Evolutionary conservation across 1,284 basidiomycete species (phyloP), one percentile per base, ranked within the genome.

Genomic region (Apiotrichum veenhuisii): DNA sequence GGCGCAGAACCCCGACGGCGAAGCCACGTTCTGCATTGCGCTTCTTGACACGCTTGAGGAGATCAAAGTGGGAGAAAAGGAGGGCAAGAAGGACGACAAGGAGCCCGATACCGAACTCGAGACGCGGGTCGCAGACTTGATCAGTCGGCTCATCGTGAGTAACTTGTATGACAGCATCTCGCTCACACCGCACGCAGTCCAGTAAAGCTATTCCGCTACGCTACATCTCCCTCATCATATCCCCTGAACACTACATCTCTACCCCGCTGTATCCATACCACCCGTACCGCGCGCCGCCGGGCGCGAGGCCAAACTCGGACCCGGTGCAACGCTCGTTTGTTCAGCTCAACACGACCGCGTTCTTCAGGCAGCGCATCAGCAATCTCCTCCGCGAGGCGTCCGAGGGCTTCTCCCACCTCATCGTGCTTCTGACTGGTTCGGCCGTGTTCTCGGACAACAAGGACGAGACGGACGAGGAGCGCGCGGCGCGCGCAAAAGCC

Each of bases 321-420:
- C 42, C 54, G 1, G 44, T 71, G 5, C 68, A 67, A 48, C 60
- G 65, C n/a, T 61, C 59, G 11, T 50, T 59, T 11, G 61, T 67
- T 37, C 71, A 70, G 51, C 61, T 66, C n/a, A 69, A 62, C 66
- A 77, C 71, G 4, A 52, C 67, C 14, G 57, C 68, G 25, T 79
- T 77, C 77, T 98, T 95, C 82, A 97, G 95, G 75, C 96, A 98
- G 76, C 93, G 93, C 78, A 98, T 97, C 77, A 97, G 93, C 81
- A 99, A 98, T 69, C 83, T 99, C 34, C 83, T 98, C 12, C 88
- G 96, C 41, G 96, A 99, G 78, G 91, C 96, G 66, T 94, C 91
- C 1, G 94, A 98, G 79, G 96, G 96, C 7, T 98, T 93, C 78
- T 90, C 91, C 68, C 93, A 94, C 69, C 84, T 98, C 36, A 85